Evolutionary conservation across 192 early-diverging fungal species (phyloP), one percentile per base, ranked within the genome.

Genomic region (Diversispora eburnea): DNA sequence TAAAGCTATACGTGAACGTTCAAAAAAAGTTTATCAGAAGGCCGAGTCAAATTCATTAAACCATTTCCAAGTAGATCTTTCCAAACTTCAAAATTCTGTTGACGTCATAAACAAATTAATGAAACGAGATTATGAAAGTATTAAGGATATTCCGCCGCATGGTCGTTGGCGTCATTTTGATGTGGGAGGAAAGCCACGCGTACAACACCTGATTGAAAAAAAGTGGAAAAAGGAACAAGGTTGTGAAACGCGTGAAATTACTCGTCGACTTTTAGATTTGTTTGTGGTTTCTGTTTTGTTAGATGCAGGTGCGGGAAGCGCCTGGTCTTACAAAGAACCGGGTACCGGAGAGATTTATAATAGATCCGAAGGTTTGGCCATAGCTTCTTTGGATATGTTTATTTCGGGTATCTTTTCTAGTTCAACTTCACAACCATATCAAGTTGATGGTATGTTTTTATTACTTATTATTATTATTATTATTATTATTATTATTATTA

Each of bases 131-230:
- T 93, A 91, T 75, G 77, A 81, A 19, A 74, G 83, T 2, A 79
- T 91, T 9, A 55, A 74, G 55, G 84, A 81, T 48, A 93, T 96
- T 61, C 94, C 94, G 8, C 90, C 92, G 15, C 96, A 98, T 76
- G 91, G 93, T 5, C 86, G 96, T 55, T 89, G 92, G 85, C 86
- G 94, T 54, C 94, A 95, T 49, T 98, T 94, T 80, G 86, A 91
- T 52, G 81, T 83, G 8, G 86, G 82, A 8, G 79, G 82, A 49
- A 59, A 74, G 47, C 75, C 81, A 45, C 85, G 84, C 19, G 56
- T 84, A 33, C 78, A 80, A 20, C 82, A 83, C 42, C 75, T 93
- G 52, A 45, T 79, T 2, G 25, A 33, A 8, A 75, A 83, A 39
- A 49, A 64, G 13, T 86, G 86, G 85, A 69, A 79, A 33, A 69